Evolutionary conservation across 2,329 filamentous ascomycete species (phyloP).

Genomic region (Verticillium nubilum): DNA sequence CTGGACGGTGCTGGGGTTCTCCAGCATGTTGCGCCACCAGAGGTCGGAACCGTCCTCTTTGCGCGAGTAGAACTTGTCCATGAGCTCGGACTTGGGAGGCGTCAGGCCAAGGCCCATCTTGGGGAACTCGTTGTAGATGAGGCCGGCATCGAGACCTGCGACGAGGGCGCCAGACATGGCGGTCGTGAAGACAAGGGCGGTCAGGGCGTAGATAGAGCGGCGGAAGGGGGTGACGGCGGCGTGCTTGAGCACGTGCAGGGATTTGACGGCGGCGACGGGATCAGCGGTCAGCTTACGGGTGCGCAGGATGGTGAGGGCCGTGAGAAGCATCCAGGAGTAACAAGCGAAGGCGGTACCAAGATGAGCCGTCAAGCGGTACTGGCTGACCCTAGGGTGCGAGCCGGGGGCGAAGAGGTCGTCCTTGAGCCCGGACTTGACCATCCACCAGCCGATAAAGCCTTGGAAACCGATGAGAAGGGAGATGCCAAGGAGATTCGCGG

Average conservation of each 20-base stretch:
- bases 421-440: conserved; percentile 95
- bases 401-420: conserved; percentile 93
- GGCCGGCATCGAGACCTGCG: conserved; percentile 87
- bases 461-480: conserved; percentile 89
- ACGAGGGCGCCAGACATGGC: conserved; percentile 93
- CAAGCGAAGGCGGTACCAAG: conserved; percentile 86
- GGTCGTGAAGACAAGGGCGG: conserved; percentile 76
- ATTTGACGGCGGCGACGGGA: conserved; percentile 55
- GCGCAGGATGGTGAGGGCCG: conserved; percentile 78
- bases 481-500: conserved; percentile 73
- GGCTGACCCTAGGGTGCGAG: conserved; percentile 84
- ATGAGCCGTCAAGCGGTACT: conserved; percentile 89
- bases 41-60: conserved; percentile 73
- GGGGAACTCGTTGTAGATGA: conserved; percentile 99
- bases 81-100: conserved; percentile 78
- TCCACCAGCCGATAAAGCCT: conserved; percentile 97
- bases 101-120: conserved; percentile 83
- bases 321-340: conserved; percentile 91
- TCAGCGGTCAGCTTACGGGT: conserved; percentile 66
- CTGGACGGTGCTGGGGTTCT: conserved; percentile 94
- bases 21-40: conserved; percentile 95
- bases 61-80: conserved; percentile 79
- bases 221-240: conserved; percentile 71
- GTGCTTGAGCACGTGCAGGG: conserved; percentile 56
- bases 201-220: conserved; percentile 63